Evolutionary conservation across 192 early-diverging fungal species (phyloP).

Genomic region (Podila horticola): DNA sequence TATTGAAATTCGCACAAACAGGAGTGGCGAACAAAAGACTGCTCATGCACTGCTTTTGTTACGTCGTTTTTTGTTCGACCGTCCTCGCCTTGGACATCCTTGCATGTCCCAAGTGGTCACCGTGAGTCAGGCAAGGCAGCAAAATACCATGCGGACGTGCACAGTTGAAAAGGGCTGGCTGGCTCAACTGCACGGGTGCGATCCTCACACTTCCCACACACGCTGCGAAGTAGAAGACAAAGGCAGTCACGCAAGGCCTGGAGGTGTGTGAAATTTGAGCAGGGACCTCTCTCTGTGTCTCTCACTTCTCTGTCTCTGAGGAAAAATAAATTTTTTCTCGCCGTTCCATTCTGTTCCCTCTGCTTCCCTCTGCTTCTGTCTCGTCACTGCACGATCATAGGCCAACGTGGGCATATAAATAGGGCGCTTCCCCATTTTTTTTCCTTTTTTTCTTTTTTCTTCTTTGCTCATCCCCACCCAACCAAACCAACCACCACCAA

Average conservation of each 20-base stretch:
- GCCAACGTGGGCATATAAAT: not conserved
- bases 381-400: not conserved
- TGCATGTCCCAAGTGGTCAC: no score
- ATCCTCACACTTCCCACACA: no score
- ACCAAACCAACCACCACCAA: conserved; percentile 10
- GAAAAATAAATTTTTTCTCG: not conserved
- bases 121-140: no score
- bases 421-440: not conserved
- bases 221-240: no score
- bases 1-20: not conserved
- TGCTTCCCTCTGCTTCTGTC: not conserved
- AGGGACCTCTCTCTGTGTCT: not conserved
- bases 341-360: not conserved
- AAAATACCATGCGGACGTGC: not conserved
- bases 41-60: not conserved
- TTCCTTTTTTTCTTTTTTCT: conserved; percentile 19
- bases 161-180: not conserved
- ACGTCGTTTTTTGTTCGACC: no score
- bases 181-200: no score
- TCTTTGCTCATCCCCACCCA: not conserved
- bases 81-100: no score
- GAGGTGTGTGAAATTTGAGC: not conserved
- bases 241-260: not conserved
- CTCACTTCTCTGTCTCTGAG: not conserved
- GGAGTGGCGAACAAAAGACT: not conserved